phyloP scores from a whole-genome alignment of 2,329 filamentous ascomycete species.

The Pseudomassariella vexata region DNA sequence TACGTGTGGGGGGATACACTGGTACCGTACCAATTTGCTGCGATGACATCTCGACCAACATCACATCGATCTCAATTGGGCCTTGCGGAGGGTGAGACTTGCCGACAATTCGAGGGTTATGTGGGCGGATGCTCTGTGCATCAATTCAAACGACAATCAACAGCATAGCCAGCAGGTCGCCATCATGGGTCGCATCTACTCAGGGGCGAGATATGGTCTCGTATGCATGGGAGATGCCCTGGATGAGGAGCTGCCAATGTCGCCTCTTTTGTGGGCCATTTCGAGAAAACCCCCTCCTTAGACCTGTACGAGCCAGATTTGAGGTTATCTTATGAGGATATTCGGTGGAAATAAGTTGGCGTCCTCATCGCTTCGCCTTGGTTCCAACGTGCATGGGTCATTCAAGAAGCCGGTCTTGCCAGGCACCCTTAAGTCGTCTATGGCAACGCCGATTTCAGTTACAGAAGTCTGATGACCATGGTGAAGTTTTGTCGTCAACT shows the following conservation, averaged over 20 bases:
- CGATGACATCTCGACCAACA: not conserved
- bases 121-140: constrained; percentile 27
- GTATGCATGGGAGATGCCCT: constrained; percentile 13
- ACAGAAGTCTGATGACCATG: constrained; percentile 1
- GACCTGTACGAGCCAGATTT: too few relatives aligned
- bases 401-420: constrained; percentile 6
- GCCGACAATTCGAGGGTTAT: constrained; percentile 6
- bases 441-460: constrained; percentile 6
- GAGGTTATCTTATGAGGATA: too few relatives aligned
- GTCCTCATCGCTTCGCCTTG: not conserved
- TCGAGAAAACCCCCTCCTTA: not conserved
- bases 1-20: constrained; percentile 3
- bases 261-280: not conserved
- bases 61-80: constrained; percentile 3
- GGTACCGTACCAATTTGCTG: constrained; percentile 1
- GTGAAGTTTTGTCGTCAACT: not conserved
- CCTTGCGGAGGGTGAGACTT: not conserved
- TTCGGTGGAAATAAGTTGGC: too few relatives aligned
- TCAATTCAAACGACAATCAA: constrained; percentile 18
- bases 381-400: constrained; percentile 4
- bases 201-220: constrained; percentile 13
- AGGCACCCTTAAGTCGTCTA: constrained; percentile 4
- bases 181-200: constrained; percentile 24
- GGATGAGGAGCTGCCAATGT: not conserved
- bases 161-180: constrained; percentile 22